These are phyloP conservation scores for Rosa chinensis DNA, from an alignment of 306 rosid genomes.

Conservation along the genomic window DNA sequence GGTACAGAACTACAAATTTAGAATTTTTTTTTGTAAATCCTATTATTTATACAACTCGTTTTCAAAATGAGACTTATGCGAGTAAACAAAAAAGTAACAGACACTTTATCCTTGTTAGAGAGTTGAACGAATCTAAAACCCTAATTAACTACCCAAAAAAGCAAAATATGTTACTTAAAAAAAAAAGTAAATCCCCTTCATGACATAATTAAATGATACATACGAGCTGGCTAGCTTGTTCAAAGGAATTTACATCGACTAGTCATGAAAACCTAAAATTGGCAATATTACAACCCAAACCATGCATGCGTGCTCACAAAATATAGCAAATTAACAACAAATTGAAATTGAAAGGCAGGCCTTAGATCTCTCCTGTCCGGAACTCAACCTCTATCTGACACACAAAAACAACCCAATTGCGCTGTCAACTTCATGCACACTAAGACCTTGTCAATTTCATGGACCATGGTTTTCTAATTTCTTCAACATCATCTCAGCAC, in stretches of 20 bases:
- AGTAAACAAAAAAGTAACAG: background rate
- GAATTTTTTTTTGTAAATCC: too few relatives aligned
- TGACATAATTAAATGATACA: background rate
- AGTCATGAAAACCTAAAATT: slow-evolving; percentile 3
- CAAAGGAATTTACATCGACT: background rate
- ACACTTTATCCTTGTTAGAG: background rate
- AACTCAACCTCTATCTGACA: slow-evolving; percentile 32
- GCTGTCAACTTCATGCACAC: slow-evolving; percentile 16
- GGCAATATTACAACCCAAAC: background rate
- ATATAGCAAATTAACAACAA: slow-evolving; percentile 13
- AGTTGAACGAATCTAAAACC: background rate
- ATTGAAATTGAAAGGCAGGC: slow-evolving; percentile 47
- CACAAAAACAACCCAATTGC: slow-evolving; percentile 24
- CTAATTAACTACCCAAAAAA: background rate
- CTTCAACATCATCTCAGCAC: slow-evolving; percentile 8
- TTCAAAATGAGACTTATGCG: too few relatives aligned
- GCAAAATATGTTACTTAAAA: background rate
- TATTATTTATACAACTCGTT: too few relatives aligned
- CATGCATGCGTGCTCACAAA: background rate
- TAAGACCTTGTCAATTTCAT: slow-evolving; percentile 21
- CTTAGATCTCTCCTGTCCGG: slow-evolving; percentile 53
- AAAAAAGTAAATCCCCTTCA: background rate
- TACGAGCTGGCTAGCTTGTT: background rate
- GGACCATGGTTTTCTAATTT: slow-evolving; percentile 17
- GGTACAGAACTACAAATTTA: too few relatives aligned